Evolutionary conservation across 257 asterid genomes (phyloP).

Genomic region (Misopates orontium): DNA sequence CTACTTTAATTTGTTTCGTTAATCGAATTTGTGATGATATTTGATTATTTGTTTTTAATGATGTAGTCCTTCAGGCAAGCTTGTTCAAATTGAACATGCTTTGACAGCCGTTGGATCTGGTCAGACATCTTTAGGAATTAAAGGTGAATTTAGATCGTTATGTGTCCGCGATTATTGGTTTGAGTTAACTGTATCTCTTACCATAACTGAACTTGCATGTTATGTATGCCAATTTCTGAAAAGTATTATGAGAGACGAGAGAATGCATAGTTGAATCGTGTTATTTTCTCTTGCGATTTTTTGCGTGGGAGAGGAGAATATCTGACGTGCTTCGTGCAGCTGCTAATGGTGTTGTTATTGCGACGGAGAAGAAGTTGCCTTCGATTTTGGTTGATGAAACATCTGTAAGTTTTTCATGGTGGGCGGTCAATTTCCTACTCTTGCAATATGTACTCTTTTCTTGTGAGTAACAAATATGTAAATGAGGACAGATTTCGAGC

Average conservation of each 20-base stretch:
- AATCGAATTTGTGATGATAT: conserved; percentile 8
- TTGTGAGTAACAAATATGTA: not conserved
- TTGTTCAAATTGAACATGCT: conserved; percentile 98
- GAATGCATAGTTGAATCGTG: no score
- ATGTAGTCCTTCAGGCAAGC: conserved; percentile 94
- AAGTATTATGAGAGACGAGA: no score
- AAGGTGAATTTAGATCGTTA: conserved; percentile 47
- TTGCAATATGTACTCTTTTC: not conserved
- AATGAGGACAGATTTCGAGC: not conserved
- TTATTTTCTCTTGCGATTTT: no score
- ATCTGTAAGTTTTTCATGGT: conserved; percentile 64
- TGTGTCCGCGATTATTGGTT: no score
- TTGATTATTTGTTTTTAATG: conserved; percentile 10
- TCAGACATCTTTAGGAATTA: conserved; percentile 95
- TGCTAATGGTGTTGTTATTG: conserved; percentile 98
- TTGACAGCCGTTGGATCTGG: conserved; percentile 99
- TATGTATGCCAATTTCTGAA: no score
- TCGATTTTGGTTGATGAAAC: conserved; percentile 97
- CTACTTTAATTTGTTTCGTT: conserved; percentile 6
- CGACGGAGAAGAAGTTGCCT: conserved; percentile 95
- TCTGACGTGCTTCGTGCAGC: conserved; percentile 50
- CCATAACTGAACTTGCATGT: no score
- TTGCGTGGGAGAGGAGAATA: not conserved
- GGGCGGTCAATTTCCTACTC: conserved; percentile 2
- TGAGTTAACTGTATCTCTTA: no score